A percentile compares a stretch with the other conserved stretches of the same genome.
Evolutionary conservation across 139 green algal genomes (phyloP).

Genomic region (Penium margaritaceum): DNA sequence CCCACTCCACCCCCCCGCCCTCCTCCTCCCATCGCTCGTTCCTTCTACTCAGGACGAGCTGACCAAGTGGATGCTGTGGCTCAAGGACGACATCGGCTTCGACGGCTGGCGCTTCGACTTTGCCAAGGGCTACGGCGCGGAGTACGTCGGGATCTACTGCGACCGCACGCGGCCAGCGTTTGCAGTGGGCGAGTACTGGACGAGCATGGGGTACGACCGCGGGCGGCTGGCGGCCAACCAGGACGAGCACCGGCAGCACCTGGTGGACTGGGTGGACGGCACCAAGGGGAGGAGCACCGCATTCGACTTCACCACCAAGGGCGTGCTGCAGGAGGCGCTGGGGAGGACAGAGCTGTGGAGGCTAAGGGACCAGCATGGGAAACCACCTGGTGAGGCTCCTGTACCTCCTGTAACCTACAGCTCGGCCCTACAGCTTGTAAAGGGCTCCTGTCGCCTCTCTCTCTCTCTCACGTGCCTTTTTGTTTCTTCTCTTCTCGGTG

Average conservation of each 20-base stretch:
- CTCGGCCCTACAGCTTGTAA: too few relatives aligned
- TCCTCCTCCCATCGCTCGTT: too few relatives aligned
- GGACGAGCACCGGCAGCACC: slow-evolving; percentile 46
- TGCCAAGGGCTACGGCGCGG: slow-evolving; percentile 39
- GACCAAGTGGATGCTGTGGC: slow-evolving; percentile 67
- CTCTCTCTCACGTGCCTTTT: too few relatives aligned
- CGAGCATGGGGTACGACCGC: slow-evolving; percentile 32
- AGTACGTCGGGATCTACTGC: slow-evolving; percentile 52
- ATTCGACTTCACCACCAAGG: slow-evolving; percentile 63
- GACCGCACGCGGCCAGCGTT: slow-evolving; percentile 47
- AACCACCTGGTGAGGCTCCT: slow-evolving; percentile 39
- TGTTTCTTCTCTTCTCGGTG: too few relatives aligned
- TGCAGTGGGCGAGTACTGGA: slow-evolving; percentile 68
- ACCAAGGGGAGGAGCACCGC: slow-evolving; percentile 28
- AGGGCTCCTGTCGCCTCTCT: too few relatives aligned
- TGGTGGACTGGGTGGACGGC: slow-evolving; percentile 50
- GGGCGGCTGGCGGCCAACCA: slow-evolving; percentile 26
- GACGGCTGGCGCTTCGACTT: slow-evolving; percentile 57
- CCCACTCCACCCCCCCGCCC: too few relatives aligned
- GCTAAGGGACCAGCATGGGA: slow-evolving; percentile 28
- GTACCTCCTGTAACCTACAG: too few relatives aligned
- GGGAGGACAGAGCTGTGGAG: slow-evolving; percentile 37
- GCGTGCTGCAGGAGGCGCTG: slow-evolving; percentile 52
- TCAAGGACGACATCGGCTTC: slow-evolving; percentile 60
- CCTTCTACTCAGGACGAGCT: too few relatives aligned